Percentiles rank a stretch among this genome's conserved stretches.
Evolutionary conservation across 164 flowering plant genomes (phyloP).

Genomic region (Sedum album): DNA sequence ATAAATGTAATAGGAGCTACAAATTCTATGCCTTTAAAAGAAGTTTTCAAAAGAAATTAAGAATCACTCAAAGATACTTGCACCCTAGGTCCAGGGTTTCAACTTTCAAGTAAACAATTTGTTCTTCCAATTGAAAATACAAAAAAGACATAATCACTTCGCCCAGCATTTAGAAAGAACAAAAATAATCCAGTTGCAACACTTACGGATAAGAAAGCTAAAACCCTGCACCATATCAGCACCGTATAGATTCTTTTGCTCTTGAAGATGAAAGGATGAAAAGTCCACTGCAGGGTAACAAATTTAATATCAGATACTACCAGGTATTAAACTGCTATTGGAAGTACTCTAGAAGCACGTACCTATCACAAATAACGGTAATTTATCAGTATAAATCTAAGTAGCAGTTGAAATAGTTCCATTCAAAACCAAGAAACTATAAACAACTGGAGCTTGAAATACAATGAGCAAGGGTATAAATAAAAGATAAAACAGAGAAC

Average conservation of each 20-base stretch:
- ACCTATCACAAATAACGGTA: neutral
- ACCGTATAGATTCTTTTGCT: slow-evolving; percentile 86
- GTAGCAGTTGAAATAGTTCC: neutral
- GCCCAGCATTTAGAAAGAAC: too few relatives aligned
- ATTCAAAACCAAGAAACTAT: neutral
- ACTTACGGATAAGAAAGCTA: slow-evolving; percentile 84
- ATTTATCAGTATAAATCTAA: neutral
- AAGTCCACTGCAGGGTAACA: slow-evolving; percentile 78
- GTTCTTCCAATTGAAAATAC: neutral
- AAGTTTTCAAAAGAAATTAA: too few relatives aligned
- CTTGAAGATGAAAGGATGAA: slow-evolving; percentile 74
- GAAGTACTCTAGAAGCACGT: neutral
- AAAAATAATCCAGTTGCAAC: neutral
- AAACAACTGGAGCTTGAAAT: neutral
- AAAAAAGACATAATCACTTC: too few relatives aligned
- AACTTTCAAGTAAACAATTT: neutral
- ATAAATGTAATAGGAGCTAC: neutral
- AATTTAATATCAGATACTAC: neutral
- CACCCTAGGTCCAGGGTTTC: too few relatives aligned
- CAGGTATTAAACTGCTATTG: neutral
- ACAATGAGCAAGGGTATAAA: neutral
- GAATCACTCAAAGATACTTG: too few relatives aligned
- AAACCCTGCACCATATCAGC: slow-evolving; percentile 81
- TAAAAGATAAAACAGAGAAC: neutral
- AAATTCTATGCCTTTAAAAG: neutral